Percentiles rank a stretch among this genome's conserved stretches.
Evolutionary conservation across 768 basidiomycete genomes (phyloP).

Genomic region (Leccinum truebloodii): DNA sequence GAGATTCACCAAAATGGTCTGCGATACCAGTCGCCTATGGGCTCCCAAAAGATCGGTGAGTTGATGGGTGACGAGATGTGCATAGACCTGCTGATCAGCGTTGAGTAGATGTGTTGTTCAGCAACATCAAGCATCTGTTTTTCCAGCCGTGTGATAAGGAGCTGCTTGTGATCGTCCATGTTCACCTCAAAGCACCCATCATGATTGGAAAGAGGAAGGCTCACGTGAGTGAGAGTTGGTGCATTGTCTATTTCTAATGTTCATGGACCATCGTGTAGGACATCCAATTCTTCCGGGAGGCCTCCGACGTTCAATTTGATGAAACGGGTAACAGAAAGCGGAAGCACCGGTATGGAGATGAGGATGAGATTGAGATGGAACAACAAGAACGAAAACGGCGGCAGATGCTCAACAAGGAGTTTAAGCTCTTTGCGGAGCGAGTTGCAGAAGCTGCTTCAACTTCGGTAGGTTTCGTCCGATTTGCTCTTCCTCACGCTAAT

Average conservation of each 20-base stretch:
- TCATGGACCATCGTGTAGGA: slow-evolving; percentile 52
- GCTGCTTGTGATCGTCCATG: slow-evolving; percentile 88
- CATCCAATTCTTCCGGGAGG: slow-evolving; percentile 97
- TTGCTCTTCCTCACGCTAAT: slow-evolving; percentile 2
- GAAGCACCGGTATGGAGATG: slow-evolving; percentile 95
- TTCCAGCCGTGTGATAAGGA: slow-evolving; percentile 99
- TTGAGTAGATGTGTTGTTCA: slow-evolving; percentile 82
- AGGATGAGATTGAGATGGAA: slow-evolving; percentile 99
- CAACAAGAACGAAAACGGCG: slow-evolving; percentile 93
- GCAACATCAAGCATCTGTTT: slow-evolving; percentile 97
- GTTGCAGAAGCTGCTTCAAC: slow-evolving; percentile 80
- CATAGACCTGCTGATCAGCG: slow-evolving; percentile 5
- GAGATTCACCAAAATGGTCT: slow-evolving; percentile 98
- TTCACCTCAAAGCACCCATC: slow-evolving; percentile 93
- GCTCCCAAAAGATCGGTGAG: slow-evolving; percentile 89
- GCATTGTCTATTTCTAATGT: background rate
- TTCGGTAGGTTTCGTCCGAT: slow-evolving; percentile 54
- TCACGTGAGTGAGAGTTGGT: slow-evolving; percentile 54
- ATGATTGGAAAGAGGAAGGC: slow-evolving; percentile 99
- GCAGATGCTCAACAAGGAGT: slow-evolving; percentile 89
- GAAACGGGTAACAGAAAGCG: slow-evolving; percentile 99
- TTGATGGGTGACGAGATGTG: slow-evolving; percentile 4
- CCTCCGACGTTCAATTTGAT: slow-evolving; percentile 96
- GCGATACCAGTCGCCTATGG: slow-evolving; percentile 83
- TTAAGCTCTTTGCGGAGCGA: slow-evolving; percentile 91